Evolutionary conservation across 2,329 filamentous ascomycete species (phyloP).

Genomic region (Diaporthe vexans): DNA sequence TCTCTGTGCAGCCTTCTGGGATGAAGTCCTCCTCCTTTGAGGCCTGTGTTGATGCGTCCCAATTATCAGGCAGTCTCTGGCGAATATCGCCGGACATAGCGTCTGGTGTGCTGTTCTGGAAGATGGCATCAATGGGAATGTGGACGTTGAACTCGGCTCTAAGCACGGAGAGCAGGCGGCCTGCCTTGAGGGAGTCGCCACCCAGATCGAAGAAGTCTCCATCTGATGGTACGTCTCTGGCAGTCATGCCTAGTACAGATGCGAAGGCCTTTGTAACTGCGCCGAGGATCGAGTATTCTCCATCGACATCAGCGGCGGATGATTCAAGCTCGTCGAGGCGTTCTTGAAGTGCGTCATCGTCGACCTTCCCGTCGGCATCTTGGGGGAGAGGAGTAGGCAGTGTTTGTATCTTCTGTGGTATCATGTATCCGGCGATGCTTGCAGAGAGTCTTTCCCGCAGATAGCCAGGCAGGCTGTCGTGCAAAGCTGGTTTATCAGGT

Average conservation of each 20-base stretch:
- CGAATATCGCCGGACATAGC: slow-evolving; percentile 51
- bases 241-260: slow-evolving; percentile 57
- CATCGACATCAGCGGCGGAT: slow-evolving; percentile 35
- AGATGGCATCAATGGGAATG: slow-evolving; percentile 65
- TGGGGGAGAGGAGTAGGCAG: slow-evolving; percentile 53
- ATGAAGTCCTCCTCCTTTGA: slow-evolving; percentile 19
- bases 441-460: slow-evolving; percentile 42
- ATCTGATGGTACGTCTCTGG: slow-evolving; percentile 54
- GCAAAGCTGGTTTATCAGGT: slow-evolving; percentile 5
- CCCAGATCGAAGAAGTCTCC: slow-evolving; percentile 67
- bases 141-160: slow-evolving; percentile 62
- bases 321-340: slow-evolving; percentile 15
- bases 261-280: slow-evolving; percentile 61
- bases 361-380: slow-evolving; percentile 45
- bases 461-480: slow-evolving; percentile 16
- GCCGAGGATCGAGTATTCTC: slow-evolving; percentile 49
- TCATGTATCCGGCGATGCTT: slow-evolving; percentile 50
- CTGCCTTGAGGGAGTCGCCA: slow-evolving; percentile 68
- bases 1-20: slow-evolving; percentile 45
- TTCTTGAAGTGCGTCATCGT: slow-evolving; percentile 23
- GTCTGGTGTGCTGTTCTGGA: slow-evolving; percentile 61
- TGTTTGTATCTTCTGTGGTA: slow-evolving; percentile 55
- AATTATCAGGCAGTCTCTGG: background rate
- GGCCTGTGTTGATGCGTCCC: slow-evolving; percentile 2
- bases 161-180: slow-evolving; percentile 64